Conservation (phyloP, 179 eudicot genomes). For the Spergularia azorica region DNA sequence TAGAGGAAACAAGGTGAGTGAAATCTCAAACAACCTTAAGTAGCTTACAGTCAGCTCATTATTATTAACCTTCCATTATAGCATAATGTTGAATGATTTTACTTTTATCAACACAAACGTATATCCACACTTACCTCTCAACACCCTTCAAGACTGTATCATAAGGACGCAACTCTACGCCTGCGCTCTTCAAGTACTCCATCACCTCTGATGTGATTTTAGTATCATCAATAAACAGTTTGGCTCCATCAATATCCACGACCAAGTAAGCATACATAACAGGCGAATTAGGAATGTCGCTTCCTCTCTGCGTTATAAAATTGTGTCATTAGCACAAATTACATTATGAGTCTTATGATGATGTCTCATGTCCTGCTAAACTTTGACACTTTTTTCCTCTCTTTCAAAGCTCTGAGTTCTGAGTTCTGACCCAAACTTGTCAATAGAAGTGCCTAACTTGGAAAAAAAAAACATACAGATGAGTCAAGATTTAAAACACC, state of each 20-base stretch:
- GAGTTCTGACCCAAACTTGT: background rate
- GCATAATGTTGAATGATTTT: background rate
- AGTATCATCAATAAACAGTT: conserved; percentile 66
- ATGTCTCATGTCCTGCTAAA: background rate
- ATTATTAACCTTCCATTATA: background rate
- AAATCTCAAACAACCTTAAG: background rate
- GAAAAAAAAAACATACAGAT: background rate
- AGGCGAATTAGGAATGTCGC: conserved; percentile 90
- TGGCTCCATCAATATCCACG: conserved; percentile 73
- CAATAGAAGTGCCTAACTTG: background rate
- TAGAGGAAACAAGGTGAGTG: background rate
- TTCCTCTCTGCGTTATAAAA: conserved; percentile 70
- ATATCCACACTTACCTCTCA: conserved; percentile 56
- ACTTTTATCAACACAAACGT: background rate
- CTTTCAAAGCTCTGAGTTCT: background rate
- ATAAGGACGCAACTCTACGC: conserved; percentile 74
- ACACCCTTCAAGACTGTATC: conserved; percentile 76
- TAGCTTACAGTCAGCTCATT: background rate
- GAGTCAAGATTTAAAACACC: background rate
- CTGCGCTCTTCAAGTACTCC: conserved; percentile 70
- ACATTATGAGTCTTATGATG: background rate
- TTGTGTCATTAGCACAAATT: conserved; percentile 5
- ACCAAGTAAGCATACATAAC: conserved; percentile 86
- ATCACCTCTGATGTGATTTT: conserved; percentile 73
- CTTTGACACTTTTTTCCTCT: background rate